phyloP scores from a whole-genome alignment of 352 stramenopile genomes.

The Phytophthora pseudosyringae region DNA sequence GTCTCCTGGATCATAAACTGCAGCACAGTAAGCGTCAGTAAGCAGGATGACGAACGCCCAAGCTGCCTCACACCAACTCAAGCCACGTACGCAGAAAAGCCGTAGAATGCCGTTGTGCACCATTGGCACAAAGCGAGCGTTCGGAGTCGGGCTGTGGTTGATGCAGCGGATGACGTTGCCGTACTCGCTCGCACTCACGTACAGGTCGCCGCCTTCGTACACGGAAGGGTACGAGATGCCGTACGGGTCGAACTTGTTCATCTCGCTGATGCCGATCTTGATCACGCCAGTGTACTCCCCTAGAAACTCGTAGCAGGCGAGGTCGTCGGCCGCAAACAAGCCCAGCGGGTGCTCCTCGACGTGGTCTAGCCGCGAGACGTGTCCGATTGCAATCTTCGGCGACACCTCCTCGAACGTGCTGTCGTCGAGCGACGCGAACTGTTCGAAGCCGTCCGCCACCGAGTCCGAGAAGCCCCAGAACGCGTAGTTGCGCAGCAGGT shows the following conservation, averaged over 20 bases:
- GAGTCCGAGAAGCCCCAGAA: conserved; percentile 79
- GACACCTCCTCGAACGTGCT: conserved; percentile 46
- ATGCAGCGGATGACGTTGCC: conserved; percentile 83
- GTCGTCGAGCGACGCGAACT: conserved; percentile 37
- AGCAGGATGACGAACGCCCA: background rate
- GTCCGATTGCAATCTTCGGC: conserved; percentile 54
- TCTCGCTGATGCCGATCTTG: conserved; percentile 49
- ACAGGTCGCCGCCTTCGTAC: conserved; percentile 69
- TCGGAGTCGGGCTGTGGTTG: conserved; percentile 72
- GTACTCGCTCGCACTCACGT: conserved; percentile 73
- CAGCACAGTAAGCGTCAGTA: conserved; percentile 15
- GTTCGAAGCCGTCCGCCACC: conserved; percentile 54
- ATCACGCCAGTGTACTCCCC: conserved; percentile 77
- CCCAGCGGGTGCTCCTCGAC: conserved; percentile 61
- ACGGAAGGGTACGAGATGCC: conserved; percentile 75
- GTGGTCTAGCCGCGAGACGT: conserved; percentile 53
- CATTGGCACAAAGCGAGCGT: conserved; percentile 72
- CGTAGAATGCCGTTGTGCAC: conserved; percentile 68
- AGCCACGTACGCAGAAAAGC: conserved; percentile 72
- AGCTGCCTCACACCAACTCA: background rate
- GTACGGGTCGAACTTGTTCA: conserved; percentile 64
- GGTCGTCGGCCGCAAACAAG: conserved; percentile 64
- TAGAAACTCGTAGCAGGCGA: conserved; percentile 53
- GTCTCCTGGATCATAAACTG: conserved; percentile 65
- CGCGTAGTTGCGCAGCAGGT: conserved; percentile 75